phyloP scores from a whole-genome alignment of 2,329 filamentous ascomycete genomes.

The Pestalotiopsis fici region DNA sequence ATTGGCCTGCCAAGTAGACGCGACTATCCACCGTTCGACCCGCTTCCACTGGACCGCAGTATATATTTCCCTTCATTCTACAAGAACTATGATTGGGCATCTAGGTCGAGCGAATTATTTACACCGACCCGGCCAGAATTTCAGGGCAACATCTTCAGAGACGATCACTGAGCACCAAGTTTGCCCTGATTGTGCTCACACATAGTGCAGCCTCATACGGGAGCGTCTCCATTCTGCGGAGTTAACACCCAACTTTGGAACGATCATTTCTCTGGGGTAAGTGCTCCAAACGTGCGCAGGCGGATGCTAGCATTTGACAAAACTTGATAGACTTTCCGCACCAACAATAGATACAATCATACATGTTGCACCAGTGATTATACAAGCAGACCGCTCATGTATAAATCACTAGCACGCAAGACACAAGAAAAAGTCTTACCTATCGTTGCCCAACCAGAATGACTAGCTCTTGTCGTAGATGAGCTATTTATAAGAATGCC shows the following conservation, averaged over 20 bases:
- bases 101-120: not conserved
- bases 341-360: not conserved
- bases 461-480: not conserved
- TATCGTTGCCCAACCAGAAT: not conserved
- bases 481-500: constrained; percentile 3
- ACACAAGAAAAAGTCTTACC: not conserved
- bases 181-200: not conserved
- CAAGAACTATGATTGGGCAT: not conserved
- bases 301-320: not conserved
- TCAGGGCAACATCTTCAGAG: not conserved
- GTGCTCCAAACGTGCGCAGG: not conserved
- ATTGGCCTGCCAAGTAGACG: not conserved
- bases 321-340: not conserved
- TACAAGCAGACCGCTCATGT: not conserved
- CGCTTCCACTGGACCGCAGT: not conserved
- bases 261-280: not conserved
- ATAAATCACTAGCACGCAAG: not conserved
- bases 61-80: not conserved
- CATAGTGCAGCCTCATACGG: not conserved
- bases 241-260: not conserved
- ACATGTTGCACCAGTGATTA: not conserved
- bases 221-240: not conserved
- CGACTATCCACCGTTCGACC: not conserved
- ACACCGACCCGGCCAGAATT: not conserved
- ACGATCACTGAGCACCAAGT: not conserved